Evolutionary conservation across 2,329 filamentous ascomycete species (phyloP), one percentile per base, ranked within the genome.

Genomic region (Monosporascus sp.): DNA sequence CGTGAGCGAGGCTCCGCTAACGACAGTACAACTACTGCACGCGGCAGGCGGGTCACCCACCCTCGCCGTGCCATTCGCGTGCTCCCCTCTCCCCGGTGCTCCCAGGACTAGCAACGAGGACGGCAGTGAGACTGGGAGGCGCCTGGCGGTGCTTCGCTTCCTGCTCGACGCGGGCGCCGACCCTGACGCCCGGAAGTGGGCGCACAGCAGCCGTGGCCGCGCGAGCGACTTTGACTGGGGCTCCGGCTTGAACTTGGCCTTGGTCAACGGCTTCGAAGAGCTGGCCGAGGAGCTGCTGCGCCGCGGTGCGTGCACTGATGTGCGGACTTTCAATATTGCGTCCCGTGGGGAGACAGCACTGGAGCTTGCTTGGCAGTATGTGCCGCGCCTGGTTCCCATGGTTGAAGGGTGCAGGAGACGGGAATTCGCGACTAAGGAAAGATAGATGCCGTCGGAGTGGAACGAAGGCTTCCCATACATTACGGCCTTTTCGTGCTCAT

Each of bases 161-260:
- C 50, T 55, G 2, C 50, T 52, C 1, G 55, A 57, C 38, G 35
- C 19, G 27, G 52, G 55, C 20, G 52, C 55, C 6, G 50, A 57
- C 37, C 50, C 48, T 1, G 46, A 57, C 17, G 50, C 55, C 1
- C 27, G 45, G 27, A 57, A 57, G 37, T 57, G 55, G 55, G 52
- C 49, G 6, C 55, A 57, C 35, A 57, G 55, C 27, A n/a, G 20
- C 31, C 37, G 49, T 2, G 52, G 52, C 43, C 52, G 51, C 35
- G 47, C 43, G 17, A 52, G 41, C 26, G 55, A 52, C 35, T 57
- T 57, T 38, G 55, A 57, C 49, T 52, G 49, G 50, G 52, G 52
- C n/a, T 55, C 49, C 37, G 50, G 40, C 7, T 47, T 57, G 35
- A 57, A 57, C 26, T 45, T 35, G 5, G 48, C 55, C n/a, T 47